Evolutionary conservation across 805 yeast genomes (phyloP).

Genomic region (Starmerella roubikii): DNA sequence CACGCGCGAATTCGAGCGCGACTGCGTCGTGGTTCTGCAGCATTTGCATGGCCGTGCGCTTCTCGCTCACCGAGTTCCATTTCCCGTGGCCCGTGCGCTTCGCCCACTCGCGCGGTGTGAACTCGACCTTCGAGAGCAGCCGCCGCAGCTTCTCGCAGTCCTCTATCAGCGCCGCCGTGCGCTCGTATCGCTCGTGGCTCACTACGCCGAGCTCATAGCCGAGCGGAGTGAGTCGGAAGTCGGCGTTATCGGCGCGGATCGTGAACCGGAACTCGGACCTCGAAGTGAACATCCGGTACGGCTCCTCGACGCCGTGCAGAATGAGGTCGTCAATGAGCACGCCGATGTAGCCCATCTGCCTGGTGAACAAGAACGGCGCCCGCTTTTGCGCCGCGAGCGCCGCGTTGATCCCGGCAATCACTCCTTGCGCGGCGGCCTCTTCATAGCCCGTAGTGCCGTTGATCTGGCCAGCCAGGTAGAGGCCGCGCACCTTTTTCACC

Average conservation of each 20-base stretch:
- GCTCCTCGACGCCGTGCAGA: conserved; percentile 92
- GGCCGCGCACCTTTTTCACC: conserved; percentile 63
- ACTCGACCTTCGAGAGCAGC: conserved; percentile 33
- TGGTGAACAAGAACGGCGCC: conserved; percentile 40
- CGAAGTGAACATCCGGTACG: conserved; percentile 95
- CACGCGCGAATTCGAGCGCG: conserved; percentile 31
- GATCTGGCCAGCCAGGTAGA: conserved; percentile 90
- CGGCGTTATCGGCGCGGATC: conserved; percentile 90
- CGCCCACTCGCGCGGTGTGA: conserved; percentile 54
- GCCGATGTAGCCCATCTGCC: conserved; percentile 85
- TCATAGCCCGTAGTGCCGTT: conserved; percentile 99
- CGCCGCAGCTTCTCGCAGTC: conserved; percentile 34
- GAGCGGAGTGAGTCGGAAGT: conserved; percentile 56
- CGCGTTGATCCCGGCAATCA: conserved; percentile 91
- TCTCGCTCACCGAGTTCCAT: conserved; percentile 41
- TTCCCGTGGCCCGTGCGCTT: conserved; percentile 29
- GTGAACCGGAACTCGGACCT: conserved; percentile 86
- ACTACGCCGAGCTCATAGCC: conserved; percentile 62
- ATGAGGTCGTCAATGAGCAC: conserved; percentile 86
- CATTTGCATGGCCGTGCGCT: conserved; percentile 23
- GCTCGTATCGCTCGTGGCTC: conserved; percentile 40
- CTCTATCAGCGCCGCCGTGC: conserved; percentile 33
- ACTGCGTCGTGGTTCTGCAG: conserved; percentile 51
- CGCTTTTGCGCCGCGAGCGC: conserved; percentile 40
- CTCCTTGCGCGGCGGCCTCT: conserved; percentile 96